Percentiles rank a stretch among this genome's conserved stretches.
These are phyloP conservation scores for Domatiomyces globalis DNA, from an alignment of 2,329 filamentous ascomycete genomes.

Conservation along the genomic window DNA sequence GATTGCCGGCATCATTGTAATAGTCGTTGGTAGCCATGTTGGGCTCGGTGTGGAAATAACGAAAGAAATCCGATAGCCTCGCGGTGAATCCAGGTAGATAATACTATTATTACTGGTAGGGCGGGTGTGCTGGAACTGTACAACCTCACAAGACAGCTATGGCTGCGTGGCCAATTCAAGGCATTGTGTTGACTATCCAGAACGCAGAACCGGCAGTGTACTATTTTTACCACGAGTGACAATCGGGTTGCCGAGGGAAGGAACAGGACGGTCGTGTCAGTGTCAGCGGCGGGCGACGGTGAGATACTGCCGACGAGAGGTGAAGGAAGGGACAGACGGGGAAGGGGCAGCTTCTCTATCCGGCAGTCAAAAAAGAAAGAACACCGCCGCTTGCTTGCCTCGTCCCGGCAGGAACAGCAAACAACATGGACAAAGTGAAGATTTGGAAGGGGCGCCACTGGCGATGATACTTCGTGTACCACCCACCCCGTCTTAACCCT, in stretches of 20 bases:
- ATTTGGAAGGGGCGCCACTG: background rate
- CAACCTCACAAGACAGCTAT: too few species aligned
- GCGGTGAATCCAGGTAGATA: background rate
- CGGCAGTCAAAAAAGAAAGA: background rate
- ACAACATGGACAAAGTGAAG: background rate
- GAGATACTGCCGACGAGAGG: background rate
- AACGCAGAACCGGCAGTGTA: background rate
- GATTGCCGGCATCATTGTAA: conserved; percentile 32
- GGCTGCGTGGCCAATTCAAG: background rate
- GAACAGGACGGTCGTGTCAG: too few species aligned
- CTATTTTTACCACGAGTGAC: background rate
- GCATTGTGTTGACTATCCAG: background rate
- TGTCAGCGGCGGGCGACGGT: background rate
- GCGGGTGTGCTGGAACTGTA: background rate
- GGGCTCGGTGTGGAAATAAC: conserved; percentile 3
- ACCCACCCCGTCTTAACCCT: background rate
- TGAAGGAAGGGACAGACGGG: background rate
- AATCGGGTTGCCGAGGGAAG: background rate
- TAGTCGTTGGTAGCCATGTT: conserved; percentile 54
- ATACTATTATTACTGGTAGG: background rate
- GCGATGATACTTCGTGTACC: too few species aligned
- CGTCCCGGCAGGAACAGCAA: too few species aligned
- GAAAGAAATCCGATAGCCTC: background rate
- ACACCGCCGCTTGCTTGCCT: background rate
- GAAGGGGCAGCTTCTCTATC: background rate